Evolutionary conservation across 1,139 yeast genomes (phyloP), one percentile per base, ranked within the genome.

Genomic region (Scheffersomyces quercinus): DNA sequence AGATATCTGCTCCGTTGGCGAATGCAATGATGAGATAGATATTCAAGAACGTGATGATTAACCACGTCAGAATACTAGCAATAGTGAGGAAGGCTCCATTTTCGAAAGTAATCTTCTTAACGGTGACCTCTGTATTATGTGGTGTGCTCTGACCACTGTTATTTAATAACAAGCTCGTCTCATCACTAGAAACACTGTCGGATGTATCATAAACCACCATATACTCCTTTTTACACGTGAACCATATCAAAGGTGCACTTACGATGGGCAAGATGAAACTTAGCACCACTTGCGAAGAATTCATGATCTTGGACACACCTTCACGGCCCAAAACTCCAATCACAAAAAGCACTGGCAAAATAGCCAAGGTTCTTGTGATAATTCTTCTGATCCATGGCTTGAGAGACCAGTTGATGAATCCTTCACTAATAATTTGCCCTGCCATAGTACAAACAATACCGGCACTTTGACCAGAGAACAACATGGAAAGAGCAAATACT

Each of bases 391-490:
- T 58, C 95, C 95, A 88, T 5, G 96, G 95, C 52, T 69, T 74
- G 38, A 85, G 60, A 13, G 78, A 78, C 95, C 95, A 87, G 47
- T 81, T 78, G 36, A 88, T 75, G 58, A 86, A 89, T 1, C 96
- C 95, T 61, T 88, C 95, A 52, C 88, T 77, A 3, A 88, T 90
- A 54, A 88, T 84, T 60, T 88, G 95, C 8, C 95, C 95, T 0
- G 95, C 88, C 65, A 88, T 84, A 0, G 96, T 88, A 60, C 95
- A 88, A 1, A 88, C 91, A 46, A 88, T 83, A 38, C 95, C 95
- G 0, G 96, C 91, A 48, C 88, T 82, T 57, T 85, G 88, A 8
- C 95, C 96, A 46, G 88, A 81, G 52, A 83, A 77, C 30, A 88
- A 66, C 52, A 88, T 68, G 0, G 95, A 93, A 37, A 86, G 65